phyloP scores from a whole-genome alignment of 2,329 filamentous ascomycete genomes.

The Fusarium sacchari region DNA sequence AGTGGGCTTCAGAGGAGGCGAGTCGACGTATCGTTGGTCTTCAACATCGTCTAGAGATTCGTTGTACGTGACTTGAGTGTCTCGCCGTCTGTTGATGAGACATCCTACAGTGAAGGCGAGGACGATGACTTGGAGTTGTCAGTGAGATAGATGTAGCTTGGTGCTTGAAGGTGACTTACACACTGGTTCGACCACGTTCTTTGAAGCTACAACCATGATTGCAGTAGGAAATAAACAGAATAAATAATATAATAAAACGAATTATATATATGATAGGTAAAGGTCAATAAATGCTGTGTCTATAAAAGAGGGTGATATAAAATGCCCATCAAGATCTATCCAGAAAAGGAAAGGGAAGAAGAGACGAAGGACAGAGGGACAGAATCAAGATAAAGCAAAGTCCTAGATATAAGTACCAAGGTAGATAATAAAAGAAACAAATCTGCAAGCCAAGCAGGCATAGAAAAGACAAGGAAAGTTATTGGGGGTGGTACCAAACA shows the following conservation, averaged over 20 bases:
- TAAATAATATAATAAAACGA: too few relatives aligned
- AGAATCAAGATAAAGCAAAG: neutral
- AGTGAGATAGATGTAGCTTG: neutral
- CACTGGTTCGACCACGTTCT: conserved; percentile 25
- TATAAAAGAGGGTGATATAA: neutral
- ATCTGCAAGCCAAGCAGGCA: neutral
- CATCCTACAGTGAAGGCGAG: conserved; percentile 37
- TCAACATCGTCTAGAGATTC: conserved; percentile 31
- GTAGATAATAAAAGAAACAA: neutral
- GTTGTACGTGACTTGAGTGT: neutral
- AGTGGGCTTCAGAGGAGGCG: conserved; percentile 38
- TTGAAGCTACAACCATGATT: conserved; percentile 7
- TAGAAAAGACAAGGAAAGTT: neutral
- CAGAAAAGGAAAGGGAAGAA: neutral
- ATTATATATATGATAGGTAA: too few relatives aligned
- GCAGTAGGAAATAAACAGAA: too few relatives aligned
- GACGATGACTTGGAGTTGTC: conserved; percentile 28
- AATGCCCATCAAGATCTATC: neutral
- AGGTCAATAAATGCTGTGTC: neutral
- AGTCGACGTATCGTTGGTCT: conserved; percentile 25
- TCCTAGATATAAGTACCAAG: neutral
- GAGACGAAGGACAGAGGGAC: neutral
- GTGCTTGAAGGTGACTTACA: conserved; percentile 7
- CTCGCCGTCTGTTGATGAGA: conserved; percentile 38
- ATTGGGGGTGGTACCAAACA: neutral